These are phyloP conservation scores for Neostapfia colusana DNA, from an alignment of 176 grass and related monocot species.

Conservation along the genomic window DNA sequence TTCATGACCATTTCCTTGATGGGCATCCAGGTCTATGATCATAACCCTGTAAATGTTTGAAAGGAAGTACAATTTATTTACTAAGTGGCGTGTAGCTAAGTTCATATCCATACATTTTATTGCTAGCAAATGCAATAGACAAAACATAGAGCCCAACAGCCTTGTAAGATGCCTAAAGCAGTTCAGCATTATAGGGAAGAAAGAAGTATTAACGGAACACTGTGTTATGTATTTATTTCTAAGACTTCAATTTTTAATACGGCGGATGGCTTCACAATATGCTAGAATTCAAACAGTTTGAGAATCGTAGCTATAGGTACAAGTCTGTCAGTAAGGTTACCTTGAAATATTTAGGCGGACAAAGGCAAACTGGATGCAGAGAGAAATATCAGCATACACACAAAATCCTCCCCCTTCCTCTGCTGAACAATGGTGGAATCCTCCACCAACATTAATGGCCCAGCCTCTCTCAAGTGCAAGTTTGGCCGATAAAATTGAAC, in stretches of 20 bases:
- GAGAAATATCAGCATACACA: constrained; percentile 68
- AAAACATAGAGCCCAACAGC: not conserved
- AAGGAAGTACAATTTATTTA: constrained; percentile 16
- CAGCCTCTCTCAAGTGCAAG: constrained; percentile 83
- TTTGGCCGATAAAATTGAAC: constrained; percentile 80
- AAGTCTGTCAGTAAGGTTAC: constrained; percentile 32
- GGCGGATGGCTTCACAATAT: not conserved
- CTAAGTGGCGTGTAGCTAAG: not conserved
- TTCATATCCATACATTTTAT: constrained; percentile 10
- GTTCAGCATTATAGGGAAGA: not conserved
- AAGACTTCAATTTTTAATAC: not conserved
- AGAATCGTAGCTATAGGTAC: not conserved
- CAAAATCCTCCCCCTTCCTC: constrained; percentile 74
- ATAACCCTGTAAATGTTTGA: constrained; percentile 61
- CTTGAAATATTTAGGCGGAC: constrained; percentile 61
- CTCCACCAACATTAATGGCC: constrained; percentile 87
- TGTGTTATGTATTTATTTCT: not conserved
- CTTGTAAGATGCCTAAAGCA: constrained; percentile 6
- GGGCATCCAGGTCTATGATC: constrained; percentile 98
- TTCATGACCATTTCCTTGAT: constrained; percentile 98
- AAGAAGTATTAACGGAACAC: not conserved
- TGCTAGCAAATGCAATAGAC: not conserved
- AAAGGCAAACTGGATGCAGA: constrained; percentile 69
- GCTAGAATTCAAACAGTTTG: not conserved
- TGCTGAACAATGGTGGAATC: constrained; percentile 94